Percentiles rank a stretch among this genome's conserved stretches.
phyloP scores from a whole-genome alignment of 768 basidiomycete genomes.

The Daedaleopsis nitida region DNA sequence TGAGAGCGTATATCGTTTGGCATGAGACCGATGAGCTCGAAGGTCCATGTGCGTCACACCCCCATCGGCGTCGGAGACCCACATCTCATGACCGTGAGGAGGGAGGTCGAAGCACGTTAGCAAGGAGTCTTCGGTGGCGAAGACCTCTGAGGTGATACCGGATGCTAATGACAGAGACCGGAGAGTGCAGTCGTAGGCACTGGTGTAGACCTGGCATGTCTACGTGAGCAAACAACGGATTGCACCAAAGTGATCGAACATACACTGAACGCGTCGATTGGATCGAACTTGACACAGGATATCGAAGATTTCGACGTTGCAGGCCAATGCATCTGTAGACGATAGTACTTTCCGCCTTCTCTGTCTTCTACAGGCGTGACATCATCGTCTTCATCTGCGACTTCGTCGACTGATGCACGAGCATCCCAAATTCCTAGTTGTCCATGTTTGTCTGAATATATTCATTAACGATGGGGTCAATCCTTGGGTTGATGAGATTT shows the following conservation, averaged over 20 bases:
- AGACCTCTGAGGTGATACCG: conserved; percentile 71
- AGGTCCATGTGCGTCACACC: conserved; percentile 78
- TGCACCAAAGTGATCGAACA: conserved; percentile 15
- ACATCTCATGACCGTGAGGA: conserved; percentile 75
- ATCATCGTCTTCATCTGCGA: conserved; percentile 62
- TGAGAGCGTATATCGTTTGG: conserved; percentile 64
- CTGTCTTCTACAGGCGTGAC: conserved; percentile 35
- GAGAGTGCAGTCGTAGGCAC: conserved; percentile 80
- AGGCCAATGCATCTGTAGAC: conserved; percentile 83
- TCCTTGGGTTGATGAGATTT: background rate
- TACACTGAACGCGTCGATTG: conserved; percentile 74
- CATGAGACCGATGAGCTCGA: conserved; percentile 56
- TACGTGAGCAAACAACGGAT: background rate
- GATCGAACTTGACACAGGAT: conserved; percentile 76
- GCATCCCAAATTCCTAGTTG: conserved; percentile 88
- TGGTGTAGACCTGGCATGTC: conserved; percentile 66
- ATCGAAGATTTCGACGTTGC: conserved; percentile 79
- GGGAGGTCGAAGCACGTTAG: conserved; percentile 73
- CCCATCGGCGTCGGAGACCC: conserved; percentile 77
- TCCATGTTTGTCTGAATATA: conserved; percentile 71
- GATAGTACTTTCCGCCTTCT: conserved; percentile 79
- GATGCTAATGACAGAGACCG: conserved; percentile 73
- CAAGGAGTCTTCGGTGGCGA: conserved; percentile 58
- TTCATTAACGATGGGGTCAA: background rate
- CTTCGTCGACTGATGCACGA: conserved; percentile 65